Percentiles rank a stretch among this genome's conserved stretches.
These are phyloP conservation scores for Cucumis hystrix DNA, from an alignment of 306 rosid species.

Conservation along the genomic window DNA sequence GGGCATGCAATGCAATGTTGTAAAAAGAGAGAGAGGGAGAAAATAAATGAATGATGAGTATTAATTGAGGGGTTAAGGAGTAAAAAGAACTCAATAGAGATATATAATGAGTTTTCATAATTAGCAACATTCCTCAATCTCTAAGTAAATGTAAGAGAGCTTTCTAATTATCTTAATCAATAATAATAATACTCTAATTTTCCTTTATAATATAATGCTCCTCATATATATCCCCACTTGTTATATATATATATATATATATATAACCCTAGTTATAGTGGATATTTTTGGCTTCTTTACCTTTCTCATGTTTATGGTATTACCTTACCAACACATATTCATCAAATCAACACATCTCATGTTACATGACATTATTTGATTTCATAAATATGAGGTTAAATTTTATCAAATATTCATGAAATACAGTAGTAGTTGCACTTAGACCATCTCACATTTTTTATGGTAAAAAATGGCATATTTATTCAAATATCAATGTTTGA, in stretches of 20 bases:
- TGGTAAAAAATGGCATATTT: no score
- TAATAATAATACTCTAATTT: background rate
- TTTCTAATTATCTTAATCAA: background rate
- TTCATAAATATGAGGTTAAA: no score
- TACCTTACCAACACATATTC: no score
- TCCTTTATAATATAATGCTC: background rate
- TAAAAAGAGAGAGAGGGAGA: background rate
- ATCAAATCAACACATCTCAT: no score
- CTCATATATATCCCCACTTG: no score
- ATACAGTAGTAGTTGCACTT: no score
- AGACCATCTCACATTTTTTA: no score
- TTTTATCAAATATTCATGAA: no score
- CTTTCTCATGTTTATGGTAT: background rate
- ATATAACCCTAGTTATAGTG: background rate
- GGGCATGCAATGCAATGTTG: background rate
- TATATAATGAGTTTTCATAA: background rate
- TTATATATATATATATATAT: no score
- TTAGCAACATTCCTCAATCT: constrained; percentile 4
- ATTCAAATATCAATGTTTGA: no score
- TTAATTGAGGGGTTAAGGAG: constrained; percentile 1
- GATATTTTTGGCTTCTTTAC: background rate
- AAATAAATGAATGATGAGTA: background rate
- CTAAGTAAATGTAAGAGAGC: background rate
- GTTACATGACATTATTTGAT: no score
- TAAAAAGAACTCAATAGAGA: constrained; percentile 9